These are phyloP conservation scores for Xylaria curta DNA, from an alignment of 495 filamentous ascomycete species.

Conservation along the genomic window DNA sequence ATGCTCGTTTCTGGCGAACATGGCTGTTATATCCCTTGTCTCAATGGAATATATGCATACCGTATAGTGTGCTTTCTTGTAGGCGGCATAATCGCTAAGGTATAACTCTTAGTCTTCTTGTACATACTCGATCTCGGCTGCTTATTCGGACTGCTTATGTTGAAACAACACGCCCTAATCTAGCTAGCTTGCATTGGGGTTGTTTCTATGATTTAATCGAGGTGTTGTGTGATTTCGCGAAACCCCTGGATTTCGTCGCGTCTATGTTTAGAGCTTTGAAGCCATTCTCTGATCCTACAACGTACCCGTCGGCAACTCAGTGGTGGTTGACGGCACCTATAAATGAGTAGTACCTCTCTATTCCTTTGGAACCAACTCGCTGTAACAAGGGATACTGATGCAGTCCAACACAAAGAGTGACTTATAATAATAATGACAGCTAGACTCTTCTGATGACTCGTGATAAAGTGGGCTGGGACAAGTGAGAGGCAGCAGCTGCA, in stretches of 20 bases:
- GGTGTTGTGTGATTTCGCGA: not conserved
- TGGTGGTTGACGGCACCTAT: conserved; percentile 1
- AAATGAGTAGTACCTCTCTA: conserved; percentile 4
- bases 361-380: conserved; percentile 17
- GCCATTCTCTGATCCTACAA: conserved; percentile 21
- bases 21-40: conserved; percentile 51
- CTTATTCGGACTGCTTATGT: not conserved
- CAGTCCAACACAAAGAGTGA: not conserved
- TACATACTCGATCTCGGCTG: conserved; percentile 5
- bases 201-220: not conserved
- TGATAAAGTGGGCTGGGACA: not conserved
- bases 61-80: conserved; percentile 55
- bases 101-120: conserved; percentile 14
- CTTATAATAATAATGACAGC: not conserved
- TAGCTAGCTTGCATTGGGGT: not conserved
- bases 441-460: not conserved
- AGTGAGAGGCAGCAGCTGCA: too few relatives aligned
- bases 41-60: conserved; percentile 59
- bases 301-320: not conserved
- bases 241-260: conserved; percentile 11
- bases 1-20: conserved; percentile 44
- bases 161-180: not conserved
- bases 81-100: conserved; percentile 30
- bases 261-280: not conserved
- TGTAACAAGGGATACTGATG: not conserved